Base-by-base conservation (phyloP, 345 rosid species). In the Camelina sativa region DNA sequence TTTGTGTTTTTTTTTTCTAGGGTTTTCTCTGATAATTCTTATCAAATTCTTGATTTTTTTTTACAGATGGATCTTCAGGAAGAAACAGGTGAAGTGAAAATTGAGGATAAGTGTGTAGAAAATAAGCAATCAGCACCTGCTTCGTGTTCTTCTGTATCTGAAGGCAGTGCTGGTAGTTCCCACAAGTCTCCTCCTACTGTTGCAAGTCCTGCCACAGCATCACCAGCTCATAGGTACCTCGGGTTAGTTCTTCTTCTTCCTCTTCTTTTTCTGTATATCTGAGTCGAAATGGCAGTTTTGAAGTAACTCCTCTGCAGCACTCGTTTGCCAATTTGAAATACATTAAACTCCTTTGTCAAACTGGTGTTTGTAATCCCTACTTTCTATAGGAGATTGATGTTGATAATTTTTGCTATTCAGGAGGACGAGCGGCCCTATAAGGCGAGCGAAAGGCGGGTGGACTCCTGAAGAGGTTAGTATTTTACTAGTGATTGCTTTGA, bases 391-490 rank as follows among this genome's bases (percentile, higher is more conserved):
- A 44, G 53, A 56, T 52, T 20, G 73, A 60, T 77, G 70, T 40
- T 67, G 68, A 62, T 67, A 43, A 17, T 56, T 76, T 61, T 38
- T 25, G 59, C 11, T 62, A 13, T 84, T 78, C 76, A 96, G 99
- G 90, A 90, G 99, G 83, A 92, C 89, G 32, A 90, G 86, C 15
- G 99, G 99, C 12, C 99, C 98, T 62, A 89, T 96, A 47, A 87
- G 99, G 83, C 88, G 97, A 58, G 97, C 99, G 4, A 96, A 92
- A 80, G 98, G 99, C 15, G 99, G 99, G 50, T 96, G 98, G 98
- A 94, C 98, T 71, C 94, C 86, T 0, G 90, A 88, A 83, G 99
- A 92, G 96, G 98, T 92, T 65, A 52, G 72, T 71, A 8, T 50
- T 50, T 19, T 0, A 50, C 23, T 17, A 2, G 28, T 77, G 72